Evolutionary conservation across 768 basidiomycete genomes (phyloP).

Genomic region (Dentipellis fragilis): DNA sequence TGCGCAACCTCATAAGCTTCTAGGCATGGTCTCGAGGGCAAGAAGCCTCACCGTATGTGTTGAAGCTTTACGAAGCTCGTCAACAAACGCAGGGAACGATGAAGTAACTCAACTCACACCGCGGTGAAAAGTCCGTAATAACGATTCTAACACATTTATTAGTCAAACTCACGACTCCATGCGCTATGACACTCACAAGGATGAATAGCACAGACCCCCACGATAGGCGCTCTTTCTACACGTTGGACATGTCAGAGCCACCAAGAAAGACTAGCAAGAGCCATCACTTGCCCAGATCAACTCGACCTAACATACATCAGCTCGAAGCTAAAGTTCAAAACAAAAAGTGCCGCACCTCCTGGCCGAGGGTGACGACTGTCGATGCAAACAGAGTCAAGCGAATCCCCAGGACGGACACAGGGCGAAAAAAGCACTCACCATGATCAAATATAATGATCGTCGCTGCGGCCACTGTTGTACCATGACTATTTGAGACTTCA

Average conservation of each 20-base stretch:
- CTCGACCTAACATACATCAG: not conserved
- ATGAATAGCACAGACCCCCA: not conserved
- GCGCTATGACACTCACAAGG: not conserved
- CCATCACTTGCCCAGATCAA: not conserved
- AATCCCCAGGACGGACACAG: not conserved
- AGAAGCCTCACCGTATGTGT: not conserved
- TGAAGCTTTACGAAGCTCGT: not conserved
- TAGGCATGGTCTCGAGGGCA: too few relatives aligned
- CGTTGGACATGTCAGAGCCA: not conserved
- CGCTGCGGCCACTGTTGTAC: not conserved
- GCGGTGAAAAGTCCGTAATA: not conserved
- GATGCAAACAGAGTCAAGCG: not conserved
- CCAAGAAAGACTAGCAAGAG: not conserved
- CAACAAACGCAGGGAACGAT: not conserved
- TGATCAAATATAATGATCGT: not conserved
- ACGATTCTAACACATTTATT: not conserved
- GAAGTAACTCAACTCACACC: not conserved
- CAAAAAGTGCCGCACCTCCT: not conserved
- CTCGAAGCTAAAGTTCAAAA: not conserved
- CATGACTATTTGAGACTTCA: not conserved
- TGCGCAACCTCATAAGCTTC: too few relatives aligned
- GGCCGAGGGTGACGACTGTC: not conserved
- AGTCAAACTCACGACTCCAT: not conserved
- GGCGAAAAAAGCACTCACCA: not conserved
- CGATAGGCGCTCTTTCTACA: not conserved